These are phyloP conservation scores for Daldinia sp. DNA, from an alignment of 2,329 filamentous ascomycete species.

Conservation along the genomic window DNA sequence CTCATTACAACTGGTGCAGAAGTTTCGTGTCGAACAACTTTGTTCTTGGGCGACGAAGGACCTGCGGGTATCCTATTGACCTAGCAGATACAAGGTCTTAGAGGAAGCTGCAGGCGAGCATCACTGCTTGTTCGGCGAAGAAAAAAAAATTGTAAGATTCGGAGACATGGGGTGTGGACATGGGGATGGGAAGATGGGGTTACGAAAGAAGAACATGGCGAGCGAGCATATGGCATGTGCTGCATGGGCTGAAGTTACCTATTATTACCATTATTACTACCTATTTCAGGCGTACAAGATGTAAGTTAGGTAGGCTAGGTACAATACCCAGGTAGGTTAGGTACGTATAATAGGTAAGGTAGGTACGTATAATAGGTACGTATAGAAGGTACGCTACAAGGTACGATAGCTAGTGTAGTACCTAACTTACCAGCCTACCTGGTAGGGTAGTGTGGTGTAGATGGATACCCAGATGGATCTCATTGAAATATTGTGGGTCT, in stretches of 20 bases:
- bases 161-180: slow-evolving; percentile 33
- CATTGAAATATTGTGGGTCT: slow-evolving; percentile 25
- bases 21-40: slow-evolving; percentile 30
- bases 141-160: slow-evolving; percentile 23
- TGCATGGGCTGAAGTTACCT: slow-evolving; percentile 30
- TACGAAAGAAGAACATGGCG: slow-evolving; percentile 42
- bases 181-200: slow-evolving; percentile 22
- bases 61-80: slow-evolving; percentile 38
- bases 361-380: neutral
- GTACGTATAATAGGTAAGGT: neutral
- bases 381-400: slow-evolving; percentile 1
- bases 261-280: slow-evolving; percentile 25
- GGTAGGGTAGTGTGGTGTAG: slow-evolving; percentile 6
- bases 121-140: slow-evolving; percentile 38
- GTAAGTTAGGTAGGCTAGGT: too few relatives aligned
- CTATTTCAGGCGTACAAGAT: neutral
- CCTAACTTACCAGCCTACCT: neutral
- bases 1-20: neutral
- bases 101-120: slow-evolving; percentile 32
- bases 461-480: slow-evolving; percentile 42
- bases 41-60: slow-evolving; percentile 19
- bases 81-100: slow-evolving; percentile 34
- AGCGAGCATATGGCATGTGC: slow-evolving; percentile 18
- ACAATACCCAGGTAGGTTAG: neutral
- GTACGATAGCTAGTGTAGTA: neutral